phyloP scores from a whole-genome alignment of 495 filamentous ascomycete species.

The Penicillium chermesinum region DNA sequence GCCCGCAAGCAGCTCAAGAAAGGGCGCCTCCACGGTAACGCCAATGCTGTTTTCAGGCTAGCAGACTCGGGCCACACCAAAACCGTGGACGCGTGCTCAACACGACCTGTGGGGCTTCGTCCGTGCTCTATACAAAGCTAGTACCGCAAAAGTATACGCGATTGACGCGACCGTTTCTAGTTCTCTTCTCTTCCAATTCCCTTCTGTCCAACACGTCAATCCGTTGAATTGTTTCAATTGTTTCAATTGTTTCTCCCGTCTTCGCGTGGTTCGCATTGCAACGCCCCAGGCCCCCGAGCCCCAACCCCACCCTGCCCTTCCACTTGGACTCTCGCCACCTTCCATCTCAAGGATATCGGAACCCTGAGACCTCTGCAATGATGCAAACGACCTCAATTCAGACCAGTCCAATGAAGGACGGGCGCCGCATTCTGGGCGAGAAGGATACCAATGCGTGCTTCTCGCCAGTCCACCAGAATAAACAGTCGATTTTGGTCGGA shows the following conservation, averaged over 20 bases:
- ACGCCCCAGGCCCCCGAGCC: constrained; percentile 3
- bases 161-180: constrained; percentile 26
- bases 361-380: constrained; percentile 2
- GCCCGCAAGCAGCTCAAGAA: no score
- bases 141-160: constrained; percentile 27
- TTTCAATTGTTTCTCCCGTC: background rate
- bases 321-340: background rate
- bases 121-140: constrained; percentile 30
- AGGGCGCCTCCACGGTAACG: no score
- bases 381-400: constrained; percentile 28
- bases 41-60: constrained; percentile 2
- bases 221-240: background rate
- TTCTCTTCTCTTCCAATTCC: constrained; percentile 1
- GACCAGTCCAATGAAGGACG: constrained; percentile 39
- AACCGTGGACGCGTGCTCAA: constrained; percentile 26
- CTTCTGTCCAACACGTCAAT: constrained; percentile 6
- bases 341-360: no score
- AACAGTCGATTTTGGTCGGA: constrained; percentile 17
- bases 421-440: constrained; percentile 41
- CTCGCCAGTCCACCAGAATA: constrained; percentile 31
- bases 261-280: background rate
- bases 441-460: constrained; percentile 46
- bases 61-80: no score
- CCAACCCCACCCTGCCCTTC: constrained; percentile 6
- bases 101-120: constrained; percentile 25